These are phyloP conservation scores for Macrolepiota dolichaula DNA, from an alignment of 768 basidiomycete genomes.

Conservation along the genomic window DNA sequence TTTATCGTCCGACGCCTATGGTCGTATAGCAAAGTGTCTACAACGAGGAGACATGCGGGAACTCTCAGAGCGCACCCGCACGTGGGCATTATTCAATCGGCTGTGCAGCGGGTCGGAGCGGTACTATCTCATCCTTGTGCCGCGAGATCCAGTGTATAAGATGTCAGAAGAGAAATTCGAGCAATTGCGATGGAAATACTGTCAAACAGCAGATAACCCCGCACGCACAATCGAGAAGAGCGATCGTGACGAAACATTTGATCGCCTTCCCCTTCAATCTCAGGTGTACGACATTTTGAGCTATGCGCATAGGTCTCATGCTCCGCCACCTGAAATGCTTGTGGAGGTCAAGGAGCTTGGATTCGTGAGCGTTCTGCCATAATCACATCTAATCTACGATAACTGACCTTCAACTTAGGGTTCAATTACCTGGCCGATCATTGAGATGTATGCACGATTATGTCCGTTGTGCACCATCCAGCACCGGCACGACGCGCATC, in stretches of 20 bases:
- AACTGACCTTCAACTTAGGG: conserved; percentile 34
- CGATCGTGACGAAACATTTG: conserved; percentile 29
- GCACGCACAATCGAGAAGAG: background rate
- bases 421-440: conserved; percentile 71
- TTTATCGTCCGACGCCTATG: conserved; percentile 52
- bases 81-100: conserved; percentile 60
- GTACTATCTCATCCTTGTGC: conserved; percentile 53
- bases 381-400: background rate
- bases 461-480: conserved; percentile 47
- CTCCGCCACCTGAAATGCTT: conserved; percentile 50
- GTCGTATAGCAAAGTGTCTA: conserved; percentile 46
- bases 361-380: conserved; percentile 42
- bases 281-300: conserved; percentile 70
- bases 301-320: conserved; percentile 62
- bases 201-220: conserved; percentile 15
- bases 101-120: conserved; percentile 59
- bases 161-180: conserved; percentile 49
- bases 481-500: conserved; percentile 1
- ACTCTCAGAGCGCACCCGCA: conserved; percentile 34
- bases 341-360: conserved; percentile 53
- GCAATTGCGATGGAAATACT: conserved; percentile 32
- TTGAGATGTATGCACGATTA: conserved; percentile 59
- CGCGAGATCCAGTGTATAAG: conserved; percentile 56
- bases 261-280: conserved; percentile 60
- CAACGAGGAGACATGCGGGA: conserved; percentile 36